These are phyloP conservation scores for Apophysomyces sp. DNA, from an alignment of 371 early-diverging fungal species.

Conservation along the genomic window DNA sequence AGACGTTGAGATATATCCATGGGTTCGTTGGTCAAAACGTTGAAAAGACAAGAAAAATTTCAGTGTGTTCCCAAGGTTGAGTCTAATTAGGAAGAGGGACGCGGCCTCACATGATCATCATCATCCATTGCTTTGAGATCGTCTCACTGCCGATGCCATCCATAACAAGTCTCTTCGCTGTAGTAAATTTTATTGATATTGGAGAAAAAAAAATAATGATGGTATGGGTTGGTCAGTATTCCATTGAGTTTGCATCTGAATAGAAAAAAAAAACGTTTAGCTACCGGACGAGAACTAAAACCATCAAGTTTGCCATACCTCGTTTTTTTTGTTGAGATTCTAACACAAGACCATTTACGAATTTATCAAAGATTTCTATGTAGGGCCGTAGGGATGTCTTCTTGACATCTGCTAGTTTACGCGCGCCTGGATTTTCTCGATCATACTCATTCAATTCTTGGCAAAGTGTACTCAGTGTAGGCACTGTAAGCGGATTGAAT, in stretches of 20 bases:
- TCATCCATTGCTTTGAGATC: too few species aligned
- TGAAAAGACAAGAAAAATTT: neutral
- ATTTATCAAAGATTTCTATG: constrained; percentile 67
- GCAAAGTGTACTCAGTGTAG: constrained; percentile 67
- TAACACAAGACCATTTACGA: constrained; percentile 53
- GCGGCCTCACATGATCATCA: too few species aligned
- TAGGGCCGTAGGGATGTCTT: constrained; percentile 63
- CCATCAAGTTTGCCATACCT: constrained; percentile 24
- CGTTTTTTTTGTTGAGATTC: constrained; percentile 38
- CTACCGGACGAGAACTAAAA: neutral
- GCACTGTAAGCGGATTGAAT: constrained; percentile 83
- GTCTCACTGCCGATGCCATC: too few species aligned
- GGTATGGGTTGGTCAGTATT: neutral
- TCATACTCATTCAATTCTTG: constrained; percentile 56
- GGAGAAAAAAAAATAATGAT: too few species aligned
- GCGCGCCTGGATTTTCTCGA: constrained; percentile 14
- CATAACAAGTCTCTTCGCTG: too few species aligned
- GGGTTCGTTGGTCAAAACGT: neutral
- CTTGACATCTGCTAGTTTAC: constrained; percentile 50
- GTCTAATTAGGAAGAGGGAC: neutral
- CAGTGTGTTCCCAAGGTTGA: neutral
- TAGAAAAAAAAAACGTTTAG: neutral
- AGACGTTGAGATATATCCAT: constrained; percentile 35
- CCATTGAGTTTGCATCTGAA: neutral
- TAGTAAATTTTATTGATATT: too few species aligned